These are phyloP conservation scores for Mortierella sp. DNA, from an alignment of 371 early-diverging fungal genomes.

Conservation along the genomic window DNA sequence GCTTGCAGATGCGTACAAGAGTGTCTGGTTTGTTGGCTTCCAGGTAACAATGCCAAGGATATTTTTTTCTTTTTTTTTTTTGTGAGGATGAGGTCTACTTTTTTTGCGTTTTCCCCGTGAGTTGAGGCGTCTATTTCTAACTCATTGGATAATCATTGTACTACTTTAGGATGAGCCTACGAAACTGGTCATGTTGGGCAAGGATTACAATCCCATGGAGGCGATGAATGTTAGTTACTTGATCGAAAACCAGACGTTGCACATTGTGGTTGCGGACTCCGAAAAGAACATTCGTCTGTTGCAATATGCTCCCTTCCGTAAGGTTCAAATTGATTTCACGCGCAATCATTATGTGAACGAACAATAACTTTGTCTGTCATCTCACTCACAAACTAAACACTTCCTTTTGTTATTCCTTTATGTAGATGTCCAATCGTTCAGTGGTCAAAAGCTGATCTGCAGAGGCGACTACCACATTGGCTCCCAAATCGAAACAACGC, in stretches of 20 bases:
- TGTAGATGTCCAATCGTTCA: constrained; percentile 87
- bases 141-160: neutral
- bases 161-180: constrained; percentile 90
- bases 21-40: constrained; percentile 95
- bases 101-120: too few species aligned
- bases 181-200: constrained; percentile 90
- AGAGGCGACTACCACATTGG: constrained; percentile 93
- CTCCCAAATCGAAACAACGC: constrained; percentile 75
- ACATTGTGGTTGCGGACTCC: constrained; percentile 87
- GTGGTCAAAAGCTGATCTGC: constrained; percentile 92
- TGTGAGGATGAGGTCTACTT: neutral
- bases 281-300: constrained; percentile 88
- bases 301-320: constrained; percentile 91
- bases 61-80: neutral
- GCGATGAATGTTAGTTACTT: constrained; percentile 83
- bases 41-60: constrained; percentile 70
- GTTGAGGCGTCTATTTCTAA: neutral
- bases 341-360: neutral
- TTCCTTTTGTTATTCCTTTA: neutral
- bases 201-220: constrained; percentile 86
- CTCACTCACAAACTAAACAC: neutral
- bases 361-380: neutral
- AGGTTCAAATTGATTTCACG: constrained; percentile 32
- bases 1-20: constrained; percentile 94
- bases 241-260: constrained; percentile 80